Evolutionary conservation across 2,329 filamentous ascomycete species (phyloP), one percentile per base, ranked within the genome.

Genomic region (Chrysoporthe cubensis): DNA sequence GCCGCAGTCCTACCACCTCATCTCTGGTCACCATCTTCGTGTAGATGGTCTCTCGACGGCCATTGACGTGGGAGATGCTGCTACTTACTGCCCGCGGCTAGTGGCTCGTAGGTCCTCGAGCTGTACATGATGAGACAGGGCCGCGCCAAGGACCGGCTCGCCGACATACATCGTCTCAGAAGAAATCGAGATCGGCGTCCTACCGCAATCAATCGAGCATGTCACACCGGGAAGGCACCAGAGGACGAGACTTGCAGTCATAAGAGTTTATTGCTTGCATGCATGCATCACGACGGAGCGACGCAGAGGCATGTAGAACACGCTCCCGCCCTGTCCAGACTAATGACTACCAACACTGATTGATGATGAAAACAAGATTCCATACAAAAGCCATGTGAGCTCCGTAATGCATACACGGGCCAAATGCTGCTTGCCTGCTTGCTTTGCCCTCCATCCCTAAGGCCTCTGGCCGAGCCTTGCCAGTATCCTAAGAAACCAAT

Each of bases 401-500:
- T 57, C 65, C 65, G 40, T 66, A 42, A 64, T 69, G 67, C 66
- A 64, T 66, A 68, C 59, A 44, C 63, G 57, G 44, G 62, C 44
- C 60, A 57, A 40, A 57, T 57, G 54, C 54, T 69, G 64, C 61
- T 69, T 64, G 60, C 59, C 62, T 66, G 63, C 52, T 64, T 54
- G 14, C 13, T 32, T 26, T 54, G 21, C 40, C n/a, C 37, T 48
- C 42, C 6, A 52, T 59, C 8, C 52, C 54, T 43, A 34, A 43
- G 40, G 50, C 54, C 54, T 7, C n/a, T 63, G 66, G 56, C 54
- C 40, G 42, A 52, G 34, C 32, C 64, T 54, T 46, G 44, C 62
- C 64, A 60, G 48, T 56, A 54, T 43, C 67, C 67, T 48, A 37
- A 43, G 43, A 50, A 43, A 56, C 56, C 61, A 43, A 40, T 58